These are phyloP conservation scores for Colletotrichum tofieldiae DNA, from an alignment of 2,329 filamentous ascomycete genomes.

Conservation along the genomic window DNA sequence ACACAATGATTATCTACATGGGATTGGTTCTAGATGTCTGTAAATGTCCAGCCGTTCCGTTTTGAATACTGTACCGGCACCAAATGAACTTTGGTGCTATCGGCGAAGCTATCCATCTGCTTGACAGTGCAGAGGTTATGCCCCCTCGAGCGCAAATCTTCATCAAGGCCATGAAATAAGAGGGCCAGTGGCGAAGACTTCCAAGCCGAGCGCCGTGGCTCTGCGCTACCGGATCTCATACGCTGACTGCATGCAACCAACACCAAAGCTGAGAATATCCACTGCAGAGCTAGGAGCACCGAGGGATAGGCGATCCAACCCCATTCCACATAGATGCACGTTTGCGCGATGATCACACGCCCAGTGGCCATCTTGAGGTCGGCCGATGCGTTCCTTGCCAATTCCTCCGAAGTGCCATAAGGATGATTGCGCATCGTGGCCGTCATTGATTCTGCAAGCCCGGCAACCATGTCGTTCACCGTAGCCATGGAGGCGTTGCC, in stretches of 20 bases:
- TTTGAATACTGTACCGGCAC: too few species aligned
- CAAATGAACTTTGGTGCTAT: too few species aligned
- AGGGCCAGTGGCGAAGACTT: too few species aligned
- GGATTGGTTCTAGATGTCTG: too few species aligned
- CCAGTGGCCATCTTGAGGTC: not conserved
- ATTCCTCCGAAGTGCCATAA: not conserved
- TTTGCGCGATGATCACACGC: not conserved
- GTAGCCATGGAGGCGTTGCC: not conserved
- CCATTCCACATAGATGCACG: constrained; percentile 15
- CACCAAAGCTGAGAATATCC: constrained; percentile 7
- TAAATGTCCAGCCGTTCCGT: too few species aligned
- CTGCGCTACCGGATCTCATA: too few species aligned
- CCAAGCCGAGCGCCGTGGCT: too few species aligned
- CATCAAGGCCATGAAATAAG: too few species aligned
- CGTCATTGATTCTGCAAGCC: constrained; percentile 5
- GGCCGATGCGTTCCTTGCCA: not conserved
- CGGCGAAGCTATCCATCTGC: too few species aligned
- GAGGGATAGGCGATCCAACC: constrained; percentile 14
- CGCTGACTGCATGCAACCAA: not conserved
- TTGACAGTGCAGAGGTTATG: too few species aligned
- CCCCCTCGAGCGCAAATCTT: too few species aligned
- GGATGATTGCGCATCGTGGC: constrained; percentile 9
- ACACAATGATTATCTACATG: too few species aligned
- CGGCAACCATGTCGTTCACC: not conserved
- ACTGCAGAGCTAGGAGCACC: constrained; percentile 12